These are phyloP conservation scores for Botrytis tulipae DNA, from an alignment of 2,329 filamentous ascomycete species.

Conservation along the genomic window DNA sequence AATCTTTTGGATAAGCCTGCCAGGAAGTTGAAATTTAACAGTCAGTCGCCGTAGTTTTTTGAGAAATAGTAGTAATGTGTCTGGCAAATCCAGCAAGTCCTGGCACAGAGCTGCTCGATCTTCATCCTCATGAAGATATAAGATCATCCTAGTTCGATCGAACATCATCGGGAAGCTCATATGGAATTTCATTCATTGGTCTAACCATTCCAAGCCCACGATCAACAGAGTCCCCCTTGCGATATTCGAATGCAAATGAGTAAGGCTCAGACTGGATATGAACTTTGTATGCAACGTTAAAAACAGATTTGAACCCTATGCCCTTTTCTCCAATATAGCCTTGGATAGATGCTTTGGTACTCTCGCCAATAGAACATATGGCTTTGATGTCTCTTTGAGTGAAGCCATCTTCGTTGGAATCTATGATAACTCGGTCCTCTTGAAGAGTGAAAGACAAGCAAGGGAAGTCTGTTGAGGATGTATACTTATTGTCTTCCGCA, in stretches of 20 bases:
- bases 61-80: background rate
- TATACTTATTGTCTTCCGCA: background rate
- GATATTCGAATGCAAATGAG: background rate
- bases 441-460: background rate
- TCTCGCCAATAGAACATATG: background rate
- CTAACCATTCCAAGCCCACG: background rate
- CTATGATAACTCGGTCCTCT: background rate
- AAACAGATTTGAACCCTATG: background rate
- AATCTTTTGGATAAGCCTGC: fast-evolving
- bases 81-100: background rate
- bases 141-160: background rate
- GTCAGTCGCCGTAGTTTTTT: background rate
- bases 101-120: background rate
- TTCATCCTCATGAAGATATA: background rate
- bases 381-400: background rate
- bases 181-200: background rate
- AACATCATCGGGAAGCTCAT: background rate
- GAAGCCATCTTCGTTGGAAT: background rate
- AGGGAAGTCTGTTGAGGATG: background rate
- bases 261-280: background rate
- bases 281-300: background rate
- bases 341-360: background rate
- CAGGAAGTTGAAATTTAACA: background rate
- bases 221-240: background rate
- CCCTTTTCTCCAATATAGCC: background rate